Evolutionary conservation across 139 green algal species (phyloP), one percentile per base, ranked within the genome.

Genomic region (Chlamydomonas eustigma): DNA sequence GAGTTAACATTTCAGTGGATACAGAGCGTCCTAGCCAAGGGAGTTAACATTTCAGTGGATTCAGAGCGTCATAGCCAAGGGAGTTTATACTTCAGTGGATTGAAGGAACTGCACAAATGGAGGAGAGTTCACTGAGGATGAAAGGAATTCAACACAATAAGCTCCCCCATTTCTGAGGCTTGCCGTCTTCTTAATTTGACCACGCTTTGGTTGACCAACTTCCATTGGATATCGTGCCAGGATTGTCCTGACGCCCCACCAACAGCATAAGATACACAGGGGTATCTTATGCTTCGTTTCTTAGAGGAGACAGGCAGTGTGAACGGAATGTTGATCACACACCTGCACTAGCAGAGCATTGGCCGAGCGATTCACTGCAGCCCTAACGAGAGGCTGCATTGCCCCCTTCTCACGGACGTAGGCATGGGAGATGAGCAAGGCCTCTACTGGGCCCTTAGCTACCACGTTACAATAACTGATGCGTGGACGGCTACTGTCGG

Each of bases 341-440:
- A 70, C 58, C 58, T 70, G 77, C 58, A 82, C 77, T 71, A 82
- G 44, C 32, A 38, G 39, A 8, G 77, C 71, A 64, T 82, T 82
- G 70, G 72, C 39, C 30, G 69, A 78, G 71, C 77, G 77, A 65
- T 78, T 75, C 28, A 82, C 38, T 22, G 77, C 77, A n/a, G 71
- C 77, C 39, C 76, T 71, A 12, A 82, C 77, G 37, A 75, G 76
- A 6, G 77, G 77, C 58, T 82, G 76, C 58, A 18, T 70, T 6
- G 24, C 58, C 25, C 58, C 18, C 25, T 70, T 32, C 58, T 35
- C 25, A 24, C 6, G 32, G 25, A 22, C 58, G 58, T 37, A 35
- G 25, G 24, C 58, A 8, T 70, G 58, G 6, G 8, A 8, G 58
- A 70, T 70, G 8, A 70, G 58, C 25, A 70, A 28, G 25, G 18